phyloP scores from a whole-genome alignment of 2,329 filamentous ascomycete species.

The Microsporum canis region DNA sequence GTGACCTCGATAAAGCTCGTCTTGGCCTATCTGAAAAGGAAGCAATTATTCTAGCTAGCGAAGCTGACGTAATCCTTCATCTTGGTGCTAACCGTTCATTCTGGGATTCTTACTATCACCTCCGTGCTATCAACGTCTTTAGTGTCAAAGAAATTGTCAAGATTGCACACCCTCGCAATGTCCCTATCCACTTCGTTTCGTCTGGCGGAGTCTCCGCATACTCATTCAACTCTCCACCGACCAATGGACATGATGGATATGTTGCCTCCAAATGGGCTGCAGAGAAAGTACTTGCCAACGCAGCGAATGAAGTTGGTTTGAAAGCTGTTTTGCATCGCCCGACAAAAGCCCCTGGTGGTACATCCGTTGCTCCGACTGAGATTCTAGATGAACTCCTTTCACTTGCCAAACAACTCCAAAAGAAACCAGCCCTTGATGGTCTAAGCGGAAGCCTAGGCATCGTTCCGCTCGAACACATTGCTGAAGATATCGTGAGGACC shows the following conservation, averaged over 20 bases:
- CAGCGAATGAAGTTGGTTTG: background rate
- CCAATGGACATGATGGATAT: slow-evolving; percentile 28
- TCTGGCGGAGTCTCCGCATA: slow-evolving; percentile 15
- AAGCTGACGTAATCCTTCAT: slow-evolving; percentile 43
- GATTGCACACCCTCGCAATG: slow-evolving; percentile 10
- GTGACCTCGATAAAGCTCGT: slow-evolving; percentile 25
- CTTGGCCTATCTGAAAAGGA: slow-evolving; percentile 31
- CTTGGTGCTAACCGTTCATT: slow-evolving; percentile 31
- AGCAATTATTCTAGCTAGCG: slow-evolving; percentile 18
- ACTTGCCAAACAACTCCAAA: background rate
- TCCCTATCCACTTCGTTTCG: slow-evolving; percentile 26
- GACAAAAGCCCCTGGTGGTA: background rate
- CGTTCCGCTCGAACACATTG: background rate
- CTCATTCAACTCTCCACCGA: slow-evolving; percentile 10
- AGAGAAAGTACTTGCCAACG: slow-evolving; percentile 24
- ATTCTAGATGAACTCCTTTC: slow-evolving; percentile 1
- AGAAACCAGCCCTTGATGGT: background rate
- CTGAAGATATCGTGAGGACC: background rate
- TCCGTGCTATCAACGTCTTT: slow-evolving; percentile 19
- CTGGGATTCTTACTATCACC: slow-evolving; percentile 19
- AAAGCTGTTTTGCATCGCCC: slow-evolving; percentile 3
- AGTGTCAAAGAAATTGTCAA: slow-evolving; percentile 16
- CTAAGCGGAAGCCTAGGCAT: background rate
- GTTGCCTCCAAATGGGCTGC: slow-evolving; percentile 31
- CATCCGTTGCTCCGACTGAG: background rate